These are phyloP conservation scores for Pyronema domesticum DNA, from an alignment of 495 filamentous ascomycete species.

Conservation along the genomic window DNA sequence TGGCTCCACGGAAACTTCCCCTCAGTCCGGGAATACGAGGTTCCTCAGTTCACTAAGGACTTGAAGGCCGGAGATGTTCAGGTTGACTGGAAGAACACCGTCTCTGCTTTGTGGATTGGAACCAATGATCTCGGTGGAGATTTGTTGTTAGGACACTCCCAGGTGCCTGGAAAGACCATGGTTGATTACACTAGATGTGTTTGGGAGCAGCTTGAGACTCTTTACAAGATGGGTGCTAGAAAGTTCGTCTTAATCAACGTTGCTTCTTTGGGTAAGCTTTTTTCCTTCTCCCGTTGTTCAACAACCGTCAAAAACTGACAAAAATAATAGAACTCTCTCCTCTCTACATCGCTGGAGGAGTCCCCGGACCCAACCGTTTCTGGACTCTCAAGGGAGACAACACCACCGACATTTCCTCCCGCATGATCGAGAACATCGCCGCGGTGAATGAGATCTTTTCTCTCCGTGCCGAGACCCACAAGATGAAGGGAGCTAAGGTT, in stretches of 20 bases:
- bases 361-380: slow-evolving; percentile 33
- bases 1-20: slow-evolving; percentile 38
- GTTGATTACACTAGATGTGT: slow-evolving; percentile 47
- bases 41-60: slow-evolving; percentile 52
- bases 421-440: slow-evolving; percentile 45
- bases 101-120: slow-evolving; percentile 61
- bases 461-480: slow-evolving; percentile 42
- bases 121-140: slow-evolving; percentile 54
- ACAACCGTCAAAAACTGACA: background rate
- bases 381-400: slow-evolving; percentile 44
- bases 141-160: slow-evolving; percentile 45
- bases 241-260: slow-evolving; percentile 53
- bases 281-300: background rate
- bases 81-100: slow-evolving; percentile 37
- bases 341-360: slow-evolving; percentile 40
- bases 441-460: slow-evolving; percentile 42
- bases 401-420: slow-evolving; percentile 35
- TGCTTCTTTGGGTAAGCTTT: slow-evolving; percentile 32
- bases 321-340: slow-evolving; percentile 33
- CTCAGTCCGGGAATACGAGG: slow-evolving; percentile 45
- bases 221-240: slow-evolving; percentile 47
- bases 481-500: slow-evolving; percentile 33
- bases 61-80: slow-evolving; percentile 27
- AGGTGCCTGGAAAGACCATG: slow-evolving; percentile 39
- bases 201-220: slow-evolving; percentile 36